These are phyloP conservation scores for Elsinoe arachidis DNA, from an alignment of 2,329 filamentous ascomycete genomes.

Conservation along the genomic window DNA sequence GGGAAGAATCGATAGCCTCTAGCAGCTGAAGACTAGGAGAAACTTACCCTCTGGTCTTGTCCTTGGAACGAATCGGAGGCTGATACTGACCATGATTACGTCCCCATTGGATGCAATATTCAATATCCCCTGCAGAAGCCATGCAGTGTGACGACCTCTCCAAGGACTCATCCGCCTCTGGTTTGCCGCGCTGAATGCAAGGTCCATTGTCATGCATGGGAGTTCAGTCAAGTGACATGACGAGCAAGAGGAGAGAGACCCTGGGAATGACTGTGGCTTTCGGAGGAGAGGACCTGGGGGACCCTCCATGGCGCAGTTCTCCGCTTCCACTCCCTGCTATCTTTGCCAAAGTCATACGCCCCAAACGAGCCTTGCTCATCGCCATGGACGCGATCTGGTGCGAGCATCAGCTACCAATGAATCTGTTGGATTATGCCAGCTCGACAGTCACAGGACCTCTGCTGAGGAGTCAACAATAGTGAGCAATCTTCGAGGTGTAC, in stretches of 20 bases:
- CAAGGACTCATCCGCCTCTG: not conserved
- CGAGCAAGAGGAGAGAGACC: not conserved
- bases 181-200: conserved; percentile 6
- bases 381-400: not conserved
- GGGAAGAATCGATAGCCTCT: conserved; percentile 4
- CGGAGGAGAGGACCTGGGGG: not conserved
- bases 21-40: not conserved
- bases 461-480: not conserved
- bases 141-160: not conserved
- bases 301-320: not conserved
- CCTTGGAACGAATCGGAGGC: conserved; percentile 4
- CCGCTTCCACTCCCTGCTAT: not conserved
- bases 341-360: not conserved
- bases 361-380: conserved; percentile 3
- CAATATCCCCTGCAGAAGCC: not conserved
- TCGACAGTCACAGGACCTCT: not conserved
- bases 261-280: not conserved
- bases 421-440: not conserved
- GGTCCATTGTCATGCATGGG: not conserved
- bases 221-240: not conserved
- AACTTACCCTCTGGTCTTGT: not conserved
- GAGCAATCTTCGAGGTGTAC: not conserved
- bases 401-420: not conserved
- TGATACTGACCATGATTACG: not conserved
- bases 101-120: not conserved